These are phyloP conservation scores for Botrytis paeoniae DNA, from an alignment of 2,329 filamentous ascomycete genomes.

Conservation along the genomic window DNA sequence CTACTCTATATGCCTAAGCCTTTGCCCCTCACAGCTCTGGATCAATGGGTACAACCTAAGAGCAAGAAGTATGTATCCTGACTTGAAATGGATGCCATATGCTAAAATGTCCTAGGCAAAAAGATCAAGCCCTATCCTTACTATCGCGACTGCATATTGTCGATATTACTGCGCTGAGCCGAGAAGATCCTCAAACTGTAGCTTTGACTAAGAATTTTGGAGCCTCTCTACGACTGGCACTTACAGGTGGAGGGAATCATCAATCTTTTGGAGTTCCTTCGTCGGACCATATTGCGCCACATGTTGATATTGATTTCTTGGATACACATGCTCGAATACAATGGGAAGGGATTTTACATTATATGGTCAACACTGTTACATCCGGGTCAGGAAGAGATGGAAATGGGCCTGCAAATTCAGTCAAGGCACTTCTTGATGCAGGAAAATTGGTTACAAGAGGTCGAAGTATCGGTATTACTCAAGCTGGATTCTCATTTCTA, in stretches of 20 bases:
- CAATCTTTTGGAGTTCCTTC: conserved; percentile 90
- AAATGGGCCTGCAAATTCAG: conserved; percentile 67
- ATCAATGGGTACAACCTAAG: conserved; percentile 77
- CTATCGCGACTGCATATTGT: conserved; percentile 86
- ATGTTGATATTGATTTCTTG: conserved; percentile 68
- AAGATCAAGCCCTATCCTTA: conserved; percentile 78
- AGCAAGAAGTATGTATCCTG: conserved; percentile 49
- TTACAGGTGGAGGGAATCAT: conserved; percentile 82
- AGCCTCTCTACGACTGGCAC: conserved; percentile 75
- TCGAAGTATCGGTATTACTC: conserved; percentile 70
- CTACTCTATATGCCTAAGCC: conserved; percentile 87
- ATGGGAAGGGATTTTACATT: conserved; percentile 96
- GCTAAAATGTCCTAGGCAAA: conserved; percentile 53
- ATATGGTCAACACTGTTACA: conserved; percentile 78
- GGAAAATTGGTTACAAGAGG: conserved; percentile 74
- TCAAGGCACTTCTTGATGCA: conserved; percentile 77
- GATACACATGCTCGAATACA: conserved; percentile 83
- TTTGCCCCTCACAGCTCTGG: conserved; percentile 74
- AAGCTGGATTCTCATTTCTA: conserved; percentile 90
- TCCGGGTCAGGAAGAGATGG: conserved; percentile 46
- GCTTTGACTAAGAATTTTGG: conserved; percentile 79
- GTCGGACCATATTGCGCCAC: conserved; percentile 56
- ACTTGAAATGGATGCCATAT: conserved; percentile 6
- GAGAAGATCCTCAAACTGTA: conserved; percentile 67
- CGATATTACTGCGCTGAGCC: conserved; percentile 57